Conservation (phyloP, 768 basidiomycete species). For the Termitomyces sp. region DNA sequence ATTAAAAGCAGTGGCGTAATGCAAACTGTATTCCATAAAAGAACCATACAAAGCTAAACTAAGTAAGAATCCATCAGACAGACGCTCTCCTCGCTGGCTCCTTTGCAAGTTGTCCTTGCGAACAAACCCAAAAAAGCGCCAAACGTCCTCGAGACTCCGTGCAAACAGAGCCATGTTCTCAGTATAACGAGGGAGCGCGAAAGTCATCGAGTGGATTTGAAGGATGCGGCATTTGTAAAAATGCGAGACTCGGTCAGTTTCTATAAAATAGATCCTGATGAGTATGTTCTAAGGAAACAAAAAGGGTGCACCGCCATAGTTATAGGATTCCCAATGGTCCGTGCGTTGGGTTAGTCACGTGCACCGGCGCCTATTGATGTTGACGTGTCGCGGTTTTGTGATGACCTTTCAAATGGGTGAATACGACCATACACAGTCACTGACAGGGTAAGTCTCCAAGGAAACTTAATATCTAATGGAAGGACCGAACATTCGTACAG, state of each 20-base stretch:
- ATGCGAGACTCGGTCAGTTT: conserved; percentile 27
- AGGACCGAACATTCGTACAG: not conserved
- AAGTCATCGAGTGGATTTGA: conserved; percentile 25
- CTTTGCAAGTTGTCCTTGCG: conserved; percentile 7
- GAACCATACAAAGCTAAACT: not conserved
- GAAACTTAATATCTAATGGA: not conserved
- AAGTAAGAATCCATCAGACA: conserved; percentile 20
- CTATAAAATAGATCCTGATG: conserved; percentile 28
- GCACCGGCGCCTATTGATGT: not conserved
- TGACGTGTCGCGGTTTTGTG: not conserved
- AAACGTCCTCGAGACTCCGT: conserved; percentile 24
- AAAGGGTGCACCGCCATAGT: conserved; percentile 2
- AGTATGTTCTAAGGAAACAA: conserved; percentile 22
- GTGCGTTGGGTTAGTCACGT: conserved; percentile 15
- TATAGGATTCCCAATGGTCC: conserved; percentile 16
- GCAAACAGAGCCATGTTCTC: conserved; percentile 19
- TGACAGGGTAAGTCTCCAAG: not conserved
- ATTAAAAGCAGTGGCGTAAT: no score
- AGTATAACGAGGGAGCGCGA: conserved; percentile 21
- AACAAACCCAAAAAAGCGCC: conserved; percentile 8
- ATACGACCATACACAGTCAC: not conserved
- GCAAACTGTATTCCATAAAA: no score
- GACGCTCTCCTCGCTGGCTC: conserved; percentile 18
- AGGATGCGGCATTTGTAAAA: conserved; percentile 26
- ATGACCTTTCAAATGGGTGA: not conserved